Evolutionary conservation across 2,329 filamentous ascomycete genomes (phyloP).

Genomic region (Paecilomyces sp.): DNA sequence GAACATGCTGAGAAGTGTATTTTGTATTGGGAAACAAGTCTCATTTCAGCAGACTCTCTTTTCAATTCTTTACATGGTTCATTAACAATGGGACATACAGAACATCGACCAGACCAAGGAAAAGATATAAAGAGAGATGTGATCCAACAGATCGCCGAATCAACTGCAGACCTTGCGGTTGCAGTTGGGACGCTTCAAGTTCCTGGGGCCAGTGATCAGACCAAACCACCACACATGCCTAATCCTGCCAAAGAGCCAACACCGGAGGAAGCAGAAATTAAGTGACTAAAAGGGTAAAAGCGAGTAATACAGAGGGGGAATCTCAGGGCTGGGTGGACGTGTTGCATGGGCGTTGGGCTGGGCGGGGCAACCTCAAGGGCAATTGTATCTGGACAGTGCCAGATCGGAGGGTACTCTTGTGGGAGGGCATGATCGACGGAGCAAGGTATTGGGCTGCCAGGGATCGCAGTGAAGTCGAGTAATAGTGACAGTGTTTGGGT

Average conservation of each 20-base stretch:
- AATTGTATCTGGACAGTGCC: not conserved
- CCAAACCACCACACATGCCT: not conserved
- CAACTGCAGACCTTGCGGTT: not conserved
- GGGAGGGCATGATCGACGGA: not conserved
- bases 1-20: not conserved
- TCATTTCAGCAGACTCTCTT: not conserved
- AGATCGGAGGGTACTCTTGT: not conserved
- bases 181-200: not conserved
- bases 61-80: not conserved
- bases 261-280: not conserved
- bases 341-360: not conserved
- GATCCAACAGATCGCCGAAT: not conserved
- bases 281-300: not conserved
- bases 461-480: not conserved
- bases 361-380: not conserved
- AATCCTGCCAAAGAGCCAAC: not conserved
- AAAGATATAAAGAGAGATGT: not conserved
- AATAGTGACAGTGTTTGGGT: not conserved
- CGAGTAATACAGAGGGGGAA: slow-evolving; percentile 1
- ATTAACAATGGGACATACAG: not conserved
- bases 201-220: not conserved
- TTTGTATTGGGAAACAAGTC: no score
- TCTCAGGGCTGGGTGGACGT: not conserved
- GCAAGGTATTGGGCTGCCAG: not conserved
- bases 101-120: not conserved